Conservation (phyloP, 139 green algal species). For the Axilococcus clingmanii region DNA sequence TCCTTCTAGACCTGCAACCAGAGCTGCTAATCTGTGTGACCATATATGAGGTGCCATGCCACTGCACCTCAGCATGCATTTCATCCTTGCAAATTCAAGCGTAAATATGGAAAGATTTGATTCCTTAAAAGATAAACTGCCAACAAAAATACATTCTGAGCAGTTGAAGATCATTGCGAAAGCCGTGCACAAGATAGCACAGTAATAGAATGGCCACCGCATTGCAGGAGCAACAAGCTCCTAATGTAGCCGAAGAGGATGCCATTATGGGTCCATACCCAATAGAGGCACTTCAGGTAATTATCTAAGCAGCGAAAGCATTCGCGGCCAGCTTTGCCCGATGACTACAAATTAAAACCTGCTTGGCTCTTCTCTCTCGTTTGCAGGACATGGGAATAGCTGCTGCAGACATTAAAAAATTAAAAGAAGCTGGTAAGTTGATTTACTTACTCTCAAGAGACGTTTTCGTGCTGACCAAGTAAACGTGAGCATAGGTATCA, state of each 20-base stretch:
- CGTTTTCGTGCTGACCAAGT: neutral
- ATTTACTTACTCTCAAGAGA: neutral
- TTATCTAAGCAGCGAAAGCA: neutral
- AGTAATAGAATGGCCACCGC: constrained; percentile 1
- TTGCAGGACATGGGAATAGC: constrained; percentile 66
- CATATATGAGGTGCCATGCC: too few relatives aligned
- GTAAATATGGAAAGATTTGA: too few relatives aligned
- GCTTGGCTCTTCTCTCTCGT: too few relatives aligned
- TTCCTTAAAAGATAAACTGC: too few relatives aligned
- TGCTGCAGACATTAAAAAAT: constrained; percentile 92
- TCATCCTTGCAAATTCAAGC: too few relatives aligned
- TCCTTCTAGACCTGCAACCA: too few relatives aligned
- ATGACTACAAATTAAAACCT: too few relatives aligned
- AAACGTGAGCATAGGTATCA: constrained; percentile 9
- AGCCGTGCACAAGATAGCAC: neutral
- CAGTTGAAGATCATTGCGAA: too few relatives aligned
- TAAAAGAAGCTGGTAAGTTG: constrained; percentile 70
- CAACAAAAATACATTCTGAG: too few relatives aligned
- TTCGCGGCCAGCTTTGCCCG: too few relatives aligned
- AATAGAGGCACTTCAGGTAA: constrained; percentile 36
- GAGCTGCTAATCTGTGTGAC: too few relatives aligned
- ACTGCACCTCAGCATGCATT: too few relatives aligned
- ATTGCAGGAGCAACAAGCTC: neutral
- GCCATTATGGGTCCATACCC: constrained; percentile 23
- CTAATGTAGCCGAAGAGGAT: constrained; percentile 15